phyloP scores from a whole-genome alignment of 2,329 filamentous ascomycete species.

The Chaetomiaceae sp. region DNA sequence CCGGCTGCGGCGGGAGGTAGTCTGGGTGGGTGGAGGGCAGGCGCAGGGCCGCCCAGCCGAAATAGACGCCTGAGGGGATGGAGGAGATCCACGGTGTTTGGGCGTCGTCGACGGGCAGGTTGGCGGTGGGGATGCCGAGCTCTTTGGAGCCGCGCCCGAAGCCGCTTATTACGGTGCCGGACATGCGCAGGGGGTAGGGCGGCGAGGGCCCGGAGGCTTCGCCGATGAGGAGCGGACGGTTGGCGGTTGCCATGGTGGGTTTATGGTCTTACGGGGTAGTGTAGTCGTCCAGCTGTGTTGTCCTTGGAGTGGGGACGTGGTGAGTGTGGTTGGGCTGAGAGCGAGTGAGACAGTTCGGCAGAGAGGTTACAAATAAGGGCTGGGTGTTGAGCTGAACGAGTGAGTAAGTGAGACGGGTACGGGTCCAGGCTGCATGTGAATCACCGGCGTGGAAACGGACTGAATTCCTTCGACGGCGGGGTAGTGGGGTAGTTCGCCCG shows the following conservation, averaged over 20 bases:
- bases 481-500: slow-evolving; percentile 5
- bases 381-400: too few species aligned
- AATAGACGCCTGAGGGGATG: slow-evolving; percentile 80
- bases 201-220: slow-evolving; percentile 63
- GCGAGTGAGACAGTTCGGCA: background rate
- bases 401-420: background rate
- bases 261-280: too few species aligned
- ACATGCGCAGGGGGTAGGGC: slow-evolving; percentile 78
- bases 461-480: slow-evolving; percentile 15
- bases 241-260: slow-evolving; percentile 10
- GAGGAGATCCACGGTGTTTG: slow-evolving; percentile 54
- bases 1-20: slow-evolving; percentile 2
- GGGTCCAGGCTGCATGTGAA: background rate
- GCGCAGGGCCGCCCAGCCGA: slow-evolving; percentile 76
- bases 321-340: background rate
- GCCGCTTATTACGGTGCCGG: slow-evolving; percentile 82
- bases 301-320: too few species aligned
- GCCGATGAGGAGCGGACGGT: slow-evolving; percentile 66
- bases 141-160: slow-evolving; percentile 94
- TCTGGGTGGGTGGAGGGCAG: slow-evolving; percentile 46
- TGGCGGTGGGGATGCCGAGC: slow-evolving; percentile 95
- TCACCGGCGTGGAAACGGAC: slow-evolving; percentile 10
- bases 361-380: background rate
- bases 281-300: too few species aligned
- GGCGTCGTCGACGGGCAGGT: slow-evolving; percentile 67